These are phyloP conservation scores for Pythium phragmitis DNA, from an alignment of 352 stramenopile species.

Conservation along the genomic window DNA sequence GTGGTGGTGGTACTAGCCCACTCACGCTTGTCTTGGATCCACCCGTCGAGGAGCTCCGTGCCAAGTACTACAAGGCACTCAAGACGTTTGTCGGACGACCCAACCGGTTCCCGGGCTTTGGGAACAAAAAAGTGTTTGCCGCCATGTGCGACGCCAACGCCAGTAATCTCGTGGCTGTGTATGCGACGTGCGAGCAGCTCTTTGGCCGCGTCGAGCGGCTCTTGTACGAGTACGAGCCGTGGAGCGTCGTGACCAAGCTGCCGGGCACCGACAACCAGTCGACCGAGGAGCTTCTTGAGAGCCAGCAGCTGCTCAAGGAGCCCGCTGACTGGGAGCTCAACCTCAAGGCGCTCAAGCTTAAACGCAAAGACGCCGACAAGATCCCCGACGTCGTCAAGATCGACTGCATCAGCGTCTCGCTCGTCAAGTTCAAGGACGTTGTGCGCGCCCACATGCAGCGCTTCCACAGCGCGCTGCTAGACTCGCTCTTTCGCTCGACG, in stretches of 20 bases:
- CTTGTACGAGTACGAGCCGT: slow-evolving; percentile 80
- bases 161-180: slow-evolving; percentile 85
- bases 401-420: slow-evolving; percentile 90
- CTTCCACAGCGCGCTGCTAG: slow-evolving; percentile 84
- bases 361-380: slow-evolving; percentile 93
- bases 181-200: slow-evolving; percentile 89
- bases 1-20: background rate
- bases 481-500: slow-evolving; percentile 83
- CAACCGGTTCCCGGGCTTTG: slow-evolving; percentile 87
- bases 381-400: slow-evolving; percentile 88
- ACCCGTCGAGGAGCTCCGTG: slow-evolving; percentile 89
- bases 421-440: slow-evolving; percentile 86
- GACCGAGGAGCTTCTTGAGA: slow-evolving; percentile 74
- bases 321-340: slow-evolving; percentile 88
- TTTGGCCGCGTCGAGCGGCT: slow-evolving; percentile 82
- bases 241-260: slow-evolving; percentile 59
- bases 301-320: slow-evolving; percentile 45
- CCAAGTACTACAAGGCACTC: slow-evolving; percentile 94
- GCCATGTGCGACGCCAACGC: slow-evolving; percentile 90
- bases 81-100: slow-evolving; percentile 94
- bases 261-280: slow-evolving; percentile 50
- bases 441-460: slow-evolving; percentile 86
- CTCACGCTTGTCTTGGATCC: slow-evolving; percentile 85
- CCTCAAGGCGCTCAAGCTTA: slow-evolving; percentile 85
- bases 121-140: slow-evolving; percentile 81